Evolutionary conservation across 345 rosid species (phyloP), one percentile per base, ranked within the genome.

Genomic region (Cardamine resedifolia): DNA sequence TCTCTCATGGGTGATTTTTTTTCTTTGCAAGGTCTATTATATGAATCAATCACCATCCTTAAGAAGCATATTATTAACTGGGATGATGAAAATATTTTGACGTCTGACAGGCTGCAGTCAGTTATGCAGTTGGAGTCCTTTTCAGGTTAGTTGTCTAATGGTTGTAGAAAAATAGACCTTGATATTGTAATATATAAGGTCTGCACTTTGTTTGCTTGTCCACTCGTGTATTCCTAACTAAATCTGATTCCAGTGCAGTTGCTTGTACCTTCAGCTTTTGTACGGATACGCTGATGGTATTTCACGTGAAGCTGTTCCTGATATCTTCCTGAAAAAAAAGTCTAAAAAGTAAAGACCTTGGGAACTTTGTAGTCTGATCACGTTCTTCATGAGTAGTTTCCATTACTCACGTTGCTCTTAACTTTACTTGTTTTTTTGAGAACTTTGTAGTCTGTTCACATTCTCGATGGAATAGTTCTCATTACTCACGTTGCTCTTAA

Each of bases 181-280:
- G 59, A 34, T 15, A 11, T 33, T 44, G 38, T 56, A 36, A 47
- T 6, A 45, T 39, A n/a, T 16, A 39, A 50, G 64, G 58, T 24
- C 6, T 38, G 52, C 64, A 24, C 18, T 14, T 5, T 52, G n/a
- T 23, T 53, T 45, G 12, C 21, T 58, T 0, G 11, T 68, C 10
- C 70, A 68, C 49, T 58, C 10, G 21, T 19, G 34, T 63, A 56
- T 64, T 31, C 44, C 65, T 85, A 62, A 86, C 73, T 64, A 34
- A 67, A 56, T 58, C 58, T 73, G 23, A 65, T 71, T 77, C 81
- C 75, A 59, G 70, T 80, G 81, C 97, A 94, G 99, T 85, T 94
- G 90, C 83, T 79, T 95, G 75, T 95, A 95, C 83, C 91, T 95
- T 74, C 96, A 87, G 85, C 99, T 94, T 72, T 81, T 94, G 73